Evolutionary conservation across 179 eudicot genomes (phyloP).

Genomic region (Beta macrorhiza): DNA sequence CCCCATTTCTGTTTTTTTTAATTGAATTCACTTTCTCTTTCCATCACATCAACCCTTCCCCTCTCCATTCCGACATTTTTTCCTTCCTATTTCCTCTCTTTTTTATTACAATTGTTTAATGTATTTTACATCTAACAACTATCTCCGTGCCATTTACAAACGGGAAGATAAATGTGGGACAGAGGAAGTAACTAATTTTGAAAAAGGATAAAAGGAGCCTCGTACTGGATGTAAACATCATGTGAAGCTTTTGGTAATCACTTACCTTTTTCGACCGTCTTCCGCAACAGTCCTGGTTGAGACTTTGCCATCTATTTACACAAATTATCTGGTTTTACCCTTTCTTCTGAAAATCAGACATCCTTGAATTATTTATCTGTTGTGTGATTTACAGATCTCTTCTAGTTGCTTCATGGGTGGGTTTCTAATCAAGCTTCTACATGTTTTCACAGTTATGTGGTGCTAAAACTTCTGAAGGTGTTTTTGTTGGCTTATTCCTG

Average conservation of each 20-base stretch:
- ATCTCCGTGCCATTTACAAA: background rate
- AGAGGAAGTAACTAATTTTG: background rate
- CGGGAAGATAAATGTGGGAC: background rate
- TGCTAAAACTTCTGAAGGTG: constrained; percentile 78
- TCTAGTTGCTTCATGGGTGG: background rate
- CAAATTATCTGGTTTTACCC: background rate
- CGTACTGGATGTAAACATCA: background rate
- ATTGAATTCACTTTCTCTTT: background rate
- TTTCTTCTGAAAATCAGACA: background rate
- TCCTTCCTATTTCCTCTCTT: background rate
- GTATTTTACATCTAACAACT: background rate
- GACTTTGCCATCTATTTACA: background rate
- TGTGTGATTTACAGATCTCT: background rate
- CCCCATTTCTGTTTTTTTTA: background rate
- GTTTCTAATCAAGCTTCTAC: constrained; percentile 4
- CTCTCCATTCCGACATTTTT: background rate
- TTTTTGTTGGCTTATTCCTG: constrained; percentile 83
- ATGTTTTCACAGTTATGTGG: constrained; percentile 69
- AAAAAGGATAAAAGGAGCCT: background rate
- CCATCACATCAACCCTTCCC: background rate
- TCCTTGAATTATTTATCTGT: background rate
- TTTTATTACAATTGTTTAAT: background rate
- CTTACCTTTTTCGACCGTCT: background rate
- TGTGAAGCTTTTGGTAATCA: background rate
- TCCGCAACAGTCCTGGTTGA: background rate